These are phyloP conservation scores for Verticillium klebahnii DNA, from an alignment of 2,329 filamentous ascomycete genomes.

Conservation along the genomic window DNA sequence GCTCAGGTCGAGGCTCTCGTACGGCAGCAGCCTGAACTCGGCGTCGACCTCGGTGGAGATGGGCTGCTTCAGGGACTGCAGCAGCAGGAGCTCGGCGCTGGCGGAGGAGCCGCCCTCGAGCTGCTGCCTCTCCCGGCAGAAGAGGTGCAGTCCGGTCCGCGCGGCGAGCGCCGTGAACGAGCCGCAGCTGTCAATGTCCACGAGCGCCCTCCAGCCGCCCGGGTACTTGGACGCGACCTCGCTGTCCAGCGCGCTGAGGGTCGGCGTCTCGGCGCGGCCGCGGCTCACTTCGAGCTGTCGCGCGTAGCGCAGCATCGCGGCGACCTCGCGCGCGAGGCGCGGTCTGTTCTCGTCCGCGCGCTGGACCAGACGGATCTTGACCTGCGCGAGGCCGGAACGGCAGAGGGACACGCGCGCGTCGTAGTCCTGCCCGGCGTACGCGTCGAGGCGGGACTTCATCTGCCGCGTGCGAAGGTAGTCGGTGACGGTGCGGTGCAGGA, in stretches of 20 bases:
- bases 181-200: neutral
- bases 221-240: neutral
- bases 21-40: neutral
- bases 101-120: neutral
- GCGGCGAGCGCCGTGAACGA: neutral
- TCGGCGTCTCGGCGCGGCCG: neutral
- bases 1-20: neutral
- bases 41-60: neutral
- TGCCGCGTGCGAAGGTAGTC: constrained; percentile 3
- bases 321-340: neutral
- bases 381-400: neutral
- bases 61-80: neutral
- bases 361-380: neutral
- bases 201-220: neutral
- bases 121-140: neutral
- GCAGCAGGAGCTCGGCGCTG: neutral
- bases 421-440: neutral
- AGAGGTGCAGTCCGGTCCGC: neutral
- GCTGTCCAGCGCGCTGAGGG: neutral
- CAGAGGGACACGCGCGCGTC: neutral
- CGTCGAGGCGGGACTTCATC: neutral
- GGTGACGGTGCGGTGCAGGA: constrained; percentile 10
- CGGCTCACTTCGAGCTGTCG: neutral
- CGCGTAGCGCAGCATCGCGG: neutral
- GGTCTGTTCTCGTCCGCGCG: neutral